Percentiles rank a stretch among this genome's conserved stretches.
Conservation (phyloP, 176 grass and related monocot genomes). For the Leersia perrieri region DNA sequence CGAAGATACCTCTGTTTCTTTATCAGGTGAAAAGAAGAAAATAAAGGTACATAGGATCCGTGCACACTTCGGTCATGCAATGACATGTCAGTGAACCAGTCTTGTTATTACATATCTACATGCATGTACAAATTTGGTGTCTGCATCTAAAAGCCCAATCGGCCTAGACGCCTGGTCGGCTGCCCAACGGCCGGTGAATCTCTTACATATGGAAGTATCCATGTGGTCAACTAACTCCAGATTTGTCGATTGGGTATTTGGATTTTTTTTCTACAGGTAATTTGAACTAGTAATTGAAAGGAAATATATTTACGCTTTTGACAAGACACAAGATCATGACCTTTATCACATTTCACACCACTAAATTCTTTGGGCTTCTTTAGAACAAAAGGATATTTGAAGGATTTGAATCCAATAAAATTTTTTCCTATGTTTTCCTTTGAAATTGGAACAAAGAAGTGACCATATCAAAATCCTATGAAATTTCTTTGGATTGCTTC, state of each 20-base stretch:
- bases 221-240: background rate
- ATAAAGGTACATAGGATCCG: constrained; percentile 32
- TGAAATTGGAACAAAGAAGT: too few species aligned
- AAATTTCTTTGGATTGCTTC: too few species aligned
- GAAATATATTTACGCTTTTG: too few species aligned
- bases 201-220: background rate
- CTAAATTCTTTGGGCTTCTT: too few species aligned
- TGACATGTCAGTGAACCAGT: background rate
- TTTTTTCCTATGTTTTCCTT: too few species aligned
- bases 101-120: too few species aligned
- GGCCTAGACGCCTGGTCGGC: background rate
- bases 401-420: too few species aligned
- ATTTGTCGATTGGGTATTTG: background rate
- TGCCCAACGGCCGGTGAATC: background rate
- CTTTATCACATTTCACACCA: too few species aligned
- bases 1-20: background rate
- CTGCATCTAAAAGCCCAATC: constrained; percentile 16
- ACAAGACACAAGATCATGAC: too few species aligned
- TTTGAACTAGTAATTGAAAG: background rate
- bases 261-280: background rate
- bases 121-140: background rate
- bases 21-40: background rate
- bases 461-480: too few species aligned
- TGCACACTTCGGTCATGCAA: constrained; percentile 19
- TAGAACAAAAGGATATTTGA: too few species aligned